phyloP scores from a whole-genome alignment of 495 filamentous ascomycete genomes.

The Daldinia grandis region DNA sequence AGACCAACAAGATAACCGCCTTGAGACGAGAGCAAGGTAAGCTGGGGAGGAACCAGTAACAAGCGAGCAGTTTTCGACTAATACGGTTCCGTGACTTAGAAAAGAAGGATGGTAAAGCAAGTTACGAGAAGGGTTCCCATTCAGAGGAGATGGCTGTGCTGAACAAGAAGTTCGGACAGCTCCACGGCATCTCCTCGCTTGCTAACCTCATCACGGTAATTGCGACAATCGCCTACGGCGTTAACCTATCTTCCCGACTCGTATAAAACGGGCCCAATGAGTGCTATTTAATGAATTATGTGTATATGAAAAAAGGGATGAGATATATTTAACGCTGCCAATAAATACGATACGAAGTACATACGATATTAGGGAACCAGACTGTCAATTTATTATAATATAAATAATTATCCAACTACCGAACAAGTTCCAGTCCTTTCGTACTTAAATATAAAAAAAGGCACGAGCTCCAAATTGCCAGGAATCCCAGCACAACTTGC shows the following conservation, averaged over 20 bases:
- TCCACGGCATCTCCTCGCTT: slow-evolving; percentile 81
- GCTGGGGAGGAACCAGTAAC: not conserved
- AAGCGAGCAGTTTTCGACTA: slow-evolving; percentile 12
- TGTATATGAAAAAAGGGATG: slow-evolving; percentile 14
- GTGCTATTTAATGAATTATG: slow-evolving; percentile 13
- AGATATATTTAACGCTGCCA: slow-evolving; percentile 4
- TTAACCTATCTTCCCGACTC: slow-evolving; percentile 69
- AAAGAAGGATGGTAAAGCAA: slow-evolving; percentile 78
- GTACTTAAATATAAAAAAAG: slow-evolving; percentile 19
- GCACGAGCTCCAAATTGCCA: slow-evolving; percentile 7
- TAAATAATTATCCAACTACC: slow-evolving; percentile 4
- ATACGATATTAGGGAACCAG: not conserved
- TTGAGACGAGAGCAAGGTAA: slow-evolving; percentile 79
- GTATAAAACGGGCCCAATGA: slow-evolving; percentile 27
- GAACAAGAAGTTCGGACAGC: slow-evolving; percentile 78
- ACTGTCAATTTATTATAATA: slow-evolving; percentile 16
- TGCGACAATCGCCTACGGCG: slow-evolving; percentile 76
- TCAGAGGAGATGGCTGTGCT: slow-evolving; percentile 81
- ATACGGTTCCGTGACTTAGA: slow-evolving; percentile 41
- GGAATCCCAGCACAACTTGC: slow-evolving; percentile 12
- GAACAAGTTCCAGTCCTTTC: slow-evolving; percentile 5
- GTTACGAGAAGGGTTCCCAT: slow-evolving; percentile 75
- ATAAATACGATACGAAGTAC: slow-evolving; percentile 1
- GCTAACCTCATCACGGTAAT: slow-evolving; percentile 75
- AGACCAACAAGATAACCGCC: slow-evolving; percentile 74